These are phyloP conservation scores for Porcisia deanei DNA, from an alignment of 208 protist genomes.

Conservation along the genomic window DNA sequence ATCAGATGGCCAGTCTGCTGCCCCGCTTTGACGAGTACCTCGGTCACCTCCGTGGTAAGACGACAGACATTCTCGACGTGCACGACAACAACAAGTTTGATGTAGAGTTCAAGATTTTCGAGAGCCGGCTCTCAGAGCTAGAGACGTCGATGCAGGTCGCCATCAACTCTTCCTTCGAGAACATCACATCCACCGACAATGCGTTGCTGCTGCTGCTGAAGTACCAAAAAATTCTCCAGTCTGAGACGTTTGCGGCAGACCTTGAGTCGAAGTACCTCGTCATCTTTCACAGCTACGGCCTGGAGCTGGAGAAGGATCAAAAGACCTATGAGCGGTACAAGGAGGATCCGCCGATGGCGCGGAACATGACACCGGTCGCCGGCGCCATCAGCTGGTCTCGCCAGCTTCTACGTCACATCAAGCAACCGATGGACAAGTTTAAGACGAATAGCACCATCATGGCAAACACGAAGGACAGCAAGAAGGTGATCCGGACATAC, in stretches of 20 bases:
- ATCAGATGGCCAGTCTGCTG: slow-evolving; percentile 94
- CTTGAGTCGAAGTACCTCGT: slow-evolving; percentile 95
- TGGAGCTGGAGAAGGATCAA: slow-evolving; percentile 96
- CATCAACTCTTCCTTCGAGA: slow-evolving; percentile 96
- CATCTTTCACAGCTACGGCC: slow-evolving; percentile 96
- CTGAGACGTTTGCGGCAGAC: slow-evolving; percentile 91
- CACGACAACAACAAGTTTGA: slow-evolving; percentile 95
- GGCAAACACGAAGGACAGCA: slow-evolving; percentile 95
- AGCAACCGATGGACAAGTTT: slow-evolving; percentile 97
- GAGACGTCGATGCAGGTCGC: slow-evolving; percentile 95
- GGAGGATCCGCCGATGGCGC: slow-evolving; percentile 91
- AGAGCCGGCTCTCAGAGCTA: slow-evolving; percentile 91
- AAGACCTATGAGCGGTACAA: slow-evolving; percentile 97
- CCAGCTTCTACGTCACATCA: slow-evolving; percentile 96
- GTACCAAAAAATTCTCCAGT: slow-evolving; percentile 93
- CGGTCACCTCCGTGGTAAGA: slow-evolving; percentile 90
- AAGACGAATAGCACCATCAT: slow-evolving; percentile 94
- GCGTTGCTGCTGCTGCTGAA: slow-evolving; percentile 93
- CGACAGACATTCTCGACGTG: slow-evolving; percentile 95
- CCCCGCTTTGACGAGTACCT: slow-evolving; percentile 94
- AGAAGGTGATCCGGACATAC: slow-evolving; percentile 96
- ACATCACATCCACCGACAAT: slow-evolving; percentile 94
- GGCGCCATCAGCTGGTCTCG: slow-evolving; percentile 95
- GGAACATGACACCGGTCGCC: slow-evolving; percentile 95
- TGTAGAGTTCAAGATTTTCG: slow-evolving; percentile 96